Conservation (phyloP, 768 basidiomycete genomes). For the Pseudohyphozyma bogoriensis region DNA sequence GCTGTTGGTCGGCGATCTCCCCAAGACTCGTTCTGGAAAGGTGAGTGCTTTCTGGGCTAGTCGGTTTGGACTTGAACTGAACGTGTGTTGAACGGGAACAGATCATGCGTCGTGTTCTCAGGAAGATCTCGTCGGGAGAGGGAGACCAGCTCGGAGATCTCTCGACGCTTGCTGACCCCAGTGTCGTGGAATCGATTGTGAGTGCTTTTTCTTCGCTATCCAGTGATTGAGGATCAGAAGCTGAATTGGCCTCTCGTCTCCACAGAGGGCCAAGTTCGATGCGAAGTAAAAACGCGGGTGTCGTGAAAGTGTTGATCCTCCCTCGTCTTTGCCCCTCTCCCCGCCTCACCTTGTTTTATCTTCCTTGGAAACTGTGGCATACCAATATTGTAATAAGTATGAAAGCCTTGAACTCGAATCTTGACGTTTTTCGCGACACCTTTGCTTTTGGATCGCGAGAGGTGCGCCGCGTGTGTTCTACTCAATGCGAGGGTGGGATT, state of each 20-base stretch:
- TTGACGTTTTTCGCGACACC: no score
- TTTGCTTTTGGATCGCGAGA: no score
- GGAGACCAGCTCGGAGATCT: constrained; percentile 92
- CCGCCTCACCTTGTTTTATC: no score
- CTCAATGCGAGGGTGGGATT: no score
- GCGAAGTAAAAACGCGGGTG: not conserved
- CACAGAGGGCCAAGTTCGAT: not conserved
- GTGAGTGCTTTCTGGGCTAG: constrained; percentile 37
- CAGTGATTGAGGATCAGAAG: not conserved
- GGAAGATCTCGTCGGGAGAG: constrained; percentile 91
- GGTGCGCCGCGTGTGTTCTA: no score
- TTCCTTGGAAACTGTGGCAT: no score
- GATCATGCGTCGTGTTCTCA: constrained; percentile 92
- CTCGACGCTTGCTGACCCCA: constrained; percentile 81
- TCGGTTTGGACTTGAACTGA: not conserved
- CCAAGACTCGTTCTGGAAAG: constrained; percentile 91
- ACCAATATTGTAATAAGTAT: no score
- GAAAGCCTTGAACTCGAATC: no score
- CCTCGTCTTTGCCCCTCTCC: no score
- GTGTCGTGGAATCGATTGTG: constrained; percentile 64
- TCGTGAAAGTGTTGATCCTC: no score
- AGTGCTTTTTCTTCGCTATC: not conserved
- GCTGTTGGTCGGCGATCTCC: constrained; percentile 51
- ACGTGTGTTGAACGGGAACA: no score
- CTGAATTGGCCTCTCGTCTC: not conserved